These are phyloP conservation scores for Aaosphaeria pasadenensis DNA, from an alignment of 2,329 filamentous ascomycete species.

Conservation along the genomic window DNA sequence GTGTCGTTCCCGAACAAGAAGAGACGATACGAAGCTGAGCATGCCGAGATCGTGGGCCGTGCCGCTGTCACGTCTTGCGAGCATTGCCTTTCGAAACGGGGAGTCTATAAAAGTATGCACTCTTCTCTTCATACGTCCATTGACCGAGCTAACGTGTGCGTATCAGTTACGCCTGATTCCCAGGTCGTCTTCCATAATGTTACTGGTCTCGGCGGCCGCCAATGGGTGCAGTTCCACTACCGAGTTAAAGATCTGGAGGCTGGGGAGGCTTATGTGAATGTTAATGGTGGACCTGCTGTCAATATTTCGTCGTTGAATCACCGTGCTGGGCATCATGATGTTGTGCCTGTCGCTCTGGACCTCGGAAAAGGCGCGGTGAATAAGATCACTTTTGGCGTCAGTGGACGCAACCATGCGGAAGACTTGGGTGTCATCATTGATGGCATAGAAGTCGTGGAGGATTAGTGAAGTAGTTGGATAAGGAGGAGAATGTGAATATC, in stretches of 20 bases:
- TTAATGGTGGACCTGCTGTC: slow-evolving; percentile 33
- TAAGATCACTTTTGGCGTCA: slow-evolving; percentile 34
- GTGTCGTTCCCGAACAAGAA: slow-evolving; percentile 27
- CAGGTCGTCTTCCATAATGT: slow-evolving; percentile 37
- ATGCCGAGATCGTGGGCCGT: slow-evolving; percentile 23
- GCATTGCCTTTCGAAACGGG: slow-evolving; percentile 14
- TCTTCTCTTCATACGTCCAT: neutral
- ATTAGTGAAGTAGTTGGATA: slow-evolving; percentile 1
- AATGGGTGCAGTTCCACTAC: slow-evolving; percentile 42
- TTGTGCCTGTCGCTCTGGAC: slow-evolving; percentile 33
- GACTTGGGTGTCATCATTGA: slow-evolving; percentile 8
- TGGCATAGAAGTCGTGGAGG: slow-evolving; percentile 15
- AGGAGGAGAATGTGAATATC: too few species aligned
- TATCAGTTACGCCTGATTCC: neutral
- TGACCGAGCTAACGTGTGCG: neutral
- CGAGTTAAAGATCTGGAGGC: slow-evolving; percentile 20
- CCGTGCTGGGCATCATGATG: slow-evolving; percentile 35
- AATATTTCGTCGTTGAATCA: slow-evolving; percentile 39
- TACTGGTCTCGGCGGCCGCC: slow-evolving; percentile 32
- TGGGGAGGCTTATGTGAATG: slow-evolving; percentile 30
- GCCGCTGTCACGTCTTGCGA: slow-evolving; percentile 6
- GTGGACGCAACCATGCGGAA: slow-evolving; percentile 10
- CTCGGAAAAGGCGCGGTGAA: slow-evolving; percentile 31
- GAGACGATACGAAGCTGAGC: slow-evolving; percentile 36
- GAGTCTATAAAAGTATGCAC: slow-evolving; percentile 9